Evolutionary conservation across 176 grass and related monocot genomes (phyloP).

Genomic region (Rhynchospora tenuis): DNA sequence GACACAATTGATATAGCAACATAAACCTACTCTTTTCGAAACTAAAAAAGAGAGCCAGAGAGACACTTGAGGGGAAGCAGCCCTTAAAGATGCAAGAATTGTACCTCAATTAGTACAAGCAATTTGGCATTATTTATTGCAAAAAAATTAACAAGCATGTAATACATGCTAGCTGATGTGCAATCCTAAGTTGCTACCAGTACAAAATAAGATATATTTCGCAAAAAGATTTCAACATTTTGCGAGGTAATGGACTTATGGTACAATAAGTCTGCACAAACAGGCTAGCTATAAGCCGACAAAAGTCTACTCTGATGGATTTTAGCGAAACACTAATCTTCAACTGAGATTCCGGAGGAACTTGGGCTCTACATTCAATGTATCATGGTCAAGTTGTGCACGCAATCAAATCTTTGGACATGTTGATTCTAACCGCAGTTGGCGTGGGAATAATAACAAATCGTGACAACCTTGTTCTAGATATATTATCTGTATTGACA

Average conservation of each 20-base stretch:
- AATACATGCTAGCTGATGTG: too few relatives aligned
- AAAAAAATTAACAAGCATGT: too few relatives aligned
- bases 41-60: too few relatives aligned
- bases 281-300: background rate
- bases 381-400: background rate
- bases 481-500: too few relatives aligned
- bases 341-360: background rate
- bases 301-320: background rate
- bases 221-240: background rate
- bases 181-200: too few relatives aligned
- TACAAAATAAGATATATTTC: too few relatives aligned
- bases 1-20: too few relatives aligned
- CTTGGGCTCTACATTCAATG: background rate
- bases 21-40: too few relatives aligned
- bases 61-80: too few relatives aligned
- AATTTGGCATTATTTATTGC: too few relatives aligned
- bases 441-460: background rate
- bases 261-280: background rate
- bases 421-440: background rate
- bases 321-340: background rate
- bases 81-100: too few relatives aligned
- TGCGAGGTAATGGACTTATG: background rate
- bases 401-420: background rate
- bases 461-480: background rate
- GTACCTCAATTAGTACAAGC: too few relatives aligned